These are phyloP conservation scores for Penicillium salamii DNA, from an alignment of 495 filamentous ascomycete genomes.

Conservation along the genomic window DNA sequence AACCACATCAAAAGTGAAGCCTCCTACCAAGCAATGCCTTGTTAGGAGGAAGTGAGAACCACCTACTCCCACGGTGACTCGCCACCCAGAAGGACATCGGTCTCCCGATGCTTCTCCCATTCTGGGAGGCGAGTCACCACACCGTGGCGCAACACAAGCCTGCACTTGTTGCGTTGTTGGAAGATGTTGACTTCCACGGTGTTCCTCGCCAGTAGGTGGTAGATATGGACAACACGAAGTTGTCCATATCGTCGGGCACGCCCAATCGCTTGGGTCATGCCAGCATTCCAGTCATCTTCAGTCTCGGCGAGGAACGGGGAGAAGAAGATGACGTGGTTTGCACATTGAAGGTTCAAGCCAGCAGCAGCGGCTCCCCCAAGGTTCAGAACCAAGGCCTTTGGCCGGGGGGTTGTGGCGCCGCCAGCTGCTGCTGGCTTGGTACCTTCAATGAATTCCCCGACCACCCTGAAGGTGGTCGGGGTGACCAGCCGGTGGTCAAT, in stretches of 20 bases:
- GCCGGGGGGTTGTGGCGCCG: neutral
- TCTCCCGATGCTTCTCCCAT: neutral
- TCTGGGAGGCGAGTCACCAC: too few relatives aligned
- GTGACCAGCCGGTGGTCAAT: constrained; percentile 28
- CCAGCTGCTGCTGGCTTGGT: neutral
- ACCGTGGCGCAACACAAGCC: constrained; percentile 20
- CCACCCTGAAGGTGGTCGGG: neutral
- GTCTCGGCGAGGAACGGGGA: constrained; percentile 55
- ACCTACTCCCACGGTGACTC: too few relatives aligned
- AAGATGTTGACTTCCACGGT: constrained; percentile 73
- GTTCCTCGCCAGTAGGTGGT: constrained; percentile 58
- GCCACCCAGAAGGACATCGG: constrained; percentile 2
- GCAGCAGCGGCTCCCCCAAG: constrained; percentile 62
- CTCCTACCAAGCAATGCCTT: too few relatives aligned
- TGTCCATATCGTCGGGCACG: constrained; percentile 68
- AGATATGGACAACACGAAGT: constrained; percentile 62
- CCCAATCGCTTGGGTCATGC: constrained; percentile 70
- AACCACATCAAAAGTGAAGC: too few relatives aligned
- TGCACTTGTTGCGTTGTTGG: constrained; percentile 34
- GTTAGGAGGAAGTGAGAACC: too few relatives aligned
- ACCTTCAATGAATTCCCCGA: constrained; percentile 9
- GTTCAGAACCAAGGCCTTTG: constrained; percentile 64
- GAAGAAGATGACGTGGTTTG: constrained; percentile 77
- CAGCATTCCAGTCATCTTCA: constrained; percentile 56
- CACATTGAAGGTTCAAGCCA: constrained; percentile 71